Conservation (phyloP, 2,329 filamentous ascomycete species). For the Diaporthe sp. region DNA sequence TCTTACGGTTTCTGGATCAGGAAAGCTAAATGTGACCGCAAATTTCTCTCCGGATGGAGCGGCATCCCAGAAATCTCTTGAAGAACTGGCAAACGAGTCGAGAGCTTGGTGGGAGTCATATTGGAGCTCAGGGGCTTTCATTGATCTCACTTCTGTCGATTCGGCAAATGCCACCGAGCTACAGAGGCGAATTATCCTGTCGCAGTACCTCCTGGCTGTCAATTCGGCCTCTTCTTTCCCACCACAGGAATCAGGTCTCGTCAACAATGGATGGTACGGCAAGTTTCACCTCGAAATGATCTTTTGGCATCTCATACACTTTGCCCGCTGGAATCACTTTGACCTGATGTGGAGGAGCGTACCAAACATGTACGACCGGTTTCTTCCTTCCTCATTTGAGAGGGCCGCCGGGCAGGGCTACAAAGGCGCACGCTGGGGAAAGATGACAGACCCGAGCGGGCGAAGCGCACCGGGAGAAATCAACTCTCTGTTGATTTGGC, state of each 20-base stretch:
- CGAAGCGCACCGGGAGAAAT: constrained; percentile 71
- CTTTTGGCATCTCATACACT: constrained; percentile 67
- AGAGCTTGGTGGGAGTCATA: constrained; percentile 62
- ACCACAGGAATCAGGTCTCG: constrained; percentile 61
- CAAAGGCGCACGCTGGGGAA: constrained; percentile 60
- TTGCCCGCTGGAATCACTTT: constrained; percentile 64
- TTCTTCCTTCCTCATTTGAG: constrained; percentile 55
- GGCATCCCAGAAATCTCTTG: constrained; percentile 45
- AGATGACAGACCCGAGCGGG: constrained; percentile 71
- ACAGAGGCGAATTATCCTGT: constrained; percentile 66
- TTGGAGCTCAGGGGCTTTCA: constrained; percentile 65
- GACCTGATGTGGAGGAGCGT: constrained; percentile 60
- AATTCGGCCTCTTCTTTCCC: constrained; percentile 65
- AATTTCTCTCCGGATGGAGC: constrained; percentile 50
- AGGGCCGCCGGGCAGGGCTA: constrained; percentile 59
- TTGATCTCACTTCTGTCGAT: constrained; percentile 60
- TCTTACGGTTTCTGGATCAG: constrained; percentile 48
- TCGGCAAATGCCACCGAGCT: constrained; percentile 62
- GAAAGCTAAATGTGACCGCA: constrained; percentile 50
- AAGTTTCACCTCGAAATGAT: constrained; percentile 71
- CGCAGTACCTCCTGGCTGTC: constrained; percentile 66
- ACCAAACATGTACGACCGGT: constrained; percentile 61
- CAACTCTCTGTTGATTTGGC: constrained; percentile 73
- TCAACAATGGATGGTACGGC: constrained; percentile 70
- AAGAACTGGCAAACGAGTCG: constrained; percentile 50